Evolutionary conservation across 768 basidiomycete species (phyloP).

Genomic region (Calvatia gigantea): DNA sequence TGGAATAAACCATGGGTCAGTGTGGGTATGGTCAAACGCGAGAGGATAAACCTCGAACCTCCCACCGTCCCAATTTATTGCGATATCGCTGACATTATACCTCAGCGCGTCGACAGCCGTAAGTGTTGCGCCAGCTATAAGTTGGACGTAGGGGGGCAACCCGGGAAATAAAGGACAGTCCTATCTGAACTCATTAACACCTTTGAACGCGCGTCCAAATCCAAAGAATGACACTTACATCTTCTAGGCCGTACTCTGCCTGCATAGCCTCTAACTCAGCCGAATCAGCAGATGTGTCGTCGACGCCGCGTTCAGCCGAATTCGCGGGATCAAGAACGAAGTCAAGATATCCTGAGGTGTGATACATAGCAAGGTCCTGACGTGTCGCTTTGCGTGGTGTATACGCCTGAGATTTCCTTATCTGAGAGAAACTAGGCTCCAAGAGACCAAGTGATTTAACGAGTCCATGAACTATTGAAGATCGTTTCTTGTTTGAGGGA

Average conservation of each 20-base stretch:
- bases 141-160: conserved; percentile 63
- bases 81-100: conserved; percentile 48
- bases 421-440: conserved; percentile 22
- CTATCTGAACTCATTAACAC: conserved; percentile 30
- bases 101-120: conserved; percentile 65
- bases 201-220: neutral
- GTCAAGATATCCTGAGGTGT: conserved; percentile 69
- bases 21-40: neutral
- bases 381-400: conserved; percentile 50
- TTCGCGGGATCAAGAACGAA: conserved; percentile 40
- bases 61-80: conserved; percentile 92
- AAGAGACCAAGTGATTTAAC: conserved; percentile 51
- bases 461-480: conserved; percentile 63
- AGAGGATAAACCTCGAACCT: conserved; percentile 35
- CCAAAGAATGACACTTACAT: conserved; percentile 20
- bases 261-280: conserved; percentile 11
- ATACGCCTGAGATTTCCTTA: conserved; percentile 39
- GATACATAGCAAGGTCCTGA: conserved; percentile 63
- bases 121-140: conserved; percentile 76
- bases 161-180: conserved; percentile 80
- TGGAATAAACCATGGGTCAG: neutral
- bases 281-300: neutral
- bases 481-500: conserved; percentile 67
- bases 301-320: conserved; percentile 14
- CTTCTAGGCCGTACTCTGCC: conserved; percentile 48